A percentile compares a stretch with the other conserved stretches of the same genome.
phyloP scores from a whole-genome alignment of 2,329 filamentous ascomycete genomes.

The Byssothecium circinans region DNA sequence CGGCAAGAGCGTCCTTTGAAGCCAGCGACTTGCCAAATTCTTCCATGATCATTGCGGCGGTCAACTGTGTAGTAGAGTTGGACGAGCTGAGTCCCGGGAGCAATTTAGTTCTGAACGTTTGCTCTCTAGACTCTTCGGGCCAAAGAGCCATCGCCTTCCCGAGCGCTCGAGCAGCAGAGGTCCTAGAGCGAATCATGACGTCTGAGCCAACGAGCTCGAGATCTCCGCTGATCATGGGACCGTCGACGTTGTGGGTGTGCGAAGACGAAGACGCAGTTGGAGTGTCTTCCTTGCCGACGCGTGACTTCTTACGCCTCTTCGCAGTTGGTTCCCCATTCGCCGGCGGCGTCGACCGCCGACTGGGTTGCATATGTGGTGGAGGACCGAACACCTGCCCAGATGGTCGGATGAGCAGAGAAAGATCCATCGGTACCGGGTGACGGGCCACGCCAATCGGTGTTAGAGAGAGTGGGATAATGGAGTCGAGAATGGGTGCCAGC shows the following conservation, averaged over 20 bases:
- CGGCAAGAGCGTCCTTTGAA: constrained; percentile 52
- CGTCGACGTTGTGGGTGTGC: constrained; percentile 81
- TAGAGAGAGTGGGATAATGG: constrained; percentile 81
- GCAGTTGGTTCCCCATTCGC: constrained; percentile 58
- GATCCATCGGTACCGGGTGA: constrained; percentile 90
- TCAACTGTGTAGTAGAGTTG: constrained; percentile 83
- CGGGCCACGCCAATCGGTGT: constrained; percentile 91
- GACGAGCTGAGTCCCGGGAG: constrained; percentile 69
- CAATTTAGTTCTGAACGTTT: constrained; percentile 66
- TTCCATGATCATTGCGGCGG: constrained; percentile 80
- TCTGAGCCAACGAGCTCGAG: constrained; percentile 92
- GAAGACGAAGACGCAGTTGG: constrained; percentile 61
- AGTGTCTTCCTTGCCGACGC: constrained; percentile 66
- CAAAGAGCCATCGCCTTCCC: constrained; percentile 80
- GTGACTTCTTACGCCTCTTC: constrained; percentile 81
- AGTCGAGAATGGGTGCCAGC: constrained; percentile 72
- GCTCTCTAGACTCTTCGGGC: constrained; percentile 61
- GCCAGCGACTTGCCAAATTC: constrained; percentile 70
- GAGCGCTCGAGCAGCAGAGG: constrained; percentile 83
- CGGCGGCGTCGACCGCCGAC: constrained; percentile 37
- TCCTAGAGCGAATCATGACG: constrained; percentile 81
- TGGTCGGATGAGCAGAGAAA: constrained; percentile 84
- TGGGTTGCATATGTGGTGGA: constrained; percentile 34
- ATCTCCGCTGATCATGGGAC: constrained; percentile 96
- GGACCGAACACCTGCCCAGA: constrained; percentile 81